phyloP scores from a whole-genome alignment of 2,329 filamentous ascomycete genomes.

The Lecanicillium sp. region DNA sequence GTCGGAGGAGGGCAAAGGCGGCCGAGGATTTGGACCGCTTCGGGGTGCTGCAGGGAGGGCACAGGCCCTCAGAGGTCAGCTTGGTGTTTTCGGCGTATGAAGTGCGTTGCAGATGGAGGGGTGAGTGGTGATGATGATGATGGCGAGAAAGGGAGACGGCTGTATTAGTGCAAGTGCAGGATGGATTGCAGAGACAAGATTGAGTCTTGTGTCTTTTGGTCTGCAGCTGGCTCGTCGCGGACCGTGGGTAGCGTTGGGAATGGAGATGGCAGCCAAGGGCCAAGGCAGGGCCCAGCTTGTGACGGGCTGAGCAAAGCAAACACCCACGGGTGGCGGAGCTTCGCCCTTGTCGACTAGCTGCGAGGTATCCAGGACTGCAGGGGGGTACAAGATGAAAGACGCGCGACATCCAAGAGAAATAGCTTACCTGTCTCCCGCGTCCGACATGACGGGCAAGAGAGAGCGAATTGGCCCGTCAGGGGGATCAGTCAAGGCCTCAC shows the following conservation, averaged over 20 bases:
- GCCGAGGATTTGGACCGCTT: conserved; percentile 47
- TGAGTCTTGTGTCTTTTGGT: too few species aligned
- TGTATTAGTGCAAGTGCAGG: neutral
- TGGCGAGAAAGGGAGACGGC: neutral
- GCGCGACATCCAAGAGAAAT: conserved; percentile 3
- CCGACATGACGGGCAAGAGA: conserved; percentile 19
- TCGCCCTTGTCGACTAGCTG: too few species aligned
- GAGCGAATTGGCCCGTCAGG: conserved; percentile 1
- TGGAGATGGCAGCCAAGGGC: neutral
- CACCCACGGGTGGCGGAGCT: too few species aligned
- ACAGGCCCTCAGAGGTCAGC: conserved; percentile 4
- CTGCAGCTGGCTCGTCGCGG: too few species aligned
- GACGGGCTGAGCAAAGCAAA: neutral
- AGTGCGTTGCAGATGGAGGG: neutral
- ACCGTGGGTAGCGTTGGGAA: too few species aligned
- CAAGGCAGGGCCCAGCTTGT: neutral
- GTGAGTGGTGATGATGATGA: neutral
- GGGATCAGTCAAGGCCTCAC: too few species aligned
- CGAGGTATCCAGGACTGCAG: too few species aligned
- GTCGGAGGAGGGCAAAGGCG: conserved; percentile 46
- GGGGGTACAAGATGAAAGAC: neutral
- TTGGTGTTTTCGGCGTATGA: neutral
- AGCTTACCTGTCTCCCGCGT: conserved; percentile 22
- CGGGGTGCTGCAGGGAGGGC: conserved; percentile 27
- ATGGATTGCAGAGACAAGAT: neutral